Percentiles rank a stretch among this genome's conserved stretches.
Conservation (phyloP, 257 asterid species). For the Plantago ovata region DNA sequence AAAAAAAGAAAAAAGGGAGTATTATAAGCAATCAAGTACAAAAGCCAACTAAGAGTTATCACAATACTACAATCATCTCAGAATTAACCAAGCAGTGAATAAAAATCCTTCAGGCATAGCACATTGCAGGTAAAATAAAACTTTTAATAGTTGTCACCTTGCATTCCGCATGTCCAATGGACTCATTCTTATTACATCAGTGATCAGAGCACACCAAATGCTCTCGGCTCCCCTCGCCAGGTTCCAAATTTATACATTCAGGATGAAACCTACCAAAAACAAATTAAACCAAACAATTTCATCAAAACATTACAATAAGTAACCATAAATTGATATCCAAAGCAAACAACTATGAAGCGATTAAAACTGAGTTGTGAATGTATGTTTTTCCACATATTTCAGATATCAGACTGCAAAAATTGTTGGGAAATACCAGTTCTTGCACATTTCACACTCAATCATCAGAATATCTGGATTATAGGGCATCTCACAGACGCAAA, state of each 20-base stretch:
- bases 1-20: no score
- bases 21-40: neutral
- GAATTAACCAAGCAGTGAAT: neutral
- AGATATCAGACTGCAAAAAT: no score
- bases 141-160: neutral
- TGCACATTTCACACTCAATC: slow-evolving; percentile 71
- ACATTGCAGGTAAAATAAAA: neutral
- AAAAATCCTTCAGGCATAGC: neutral
- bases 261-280: slow-evolving; percentile 68
- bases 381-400: no score
- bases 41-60: neutral
- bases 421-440: slow-evolving; percentile 47
- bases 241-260: slow-evolving; percentile 48
- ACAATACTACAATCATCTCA: neutral
- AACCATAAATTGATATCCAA: neutral
- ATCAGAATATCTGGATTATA: slow-evolving; percentile 72
- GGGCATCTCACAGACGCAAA: slow-evolving; percentile 76
- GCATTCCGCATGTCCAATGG: neutral
- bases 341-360: no score
- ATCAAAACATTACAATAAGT: neutral
- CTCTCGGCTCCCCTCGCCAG: slow-evolving; percentile 41
- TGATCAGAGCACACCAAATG: slow-evolving; percentile 35
- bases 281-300: neutral
- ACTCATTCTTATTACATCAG: no score
- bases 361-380: no score